These are phyloP conservation scores for Aleurites moluccanus DNA, from an alignment of 441 rosid species.

Conservation along the genomic window DNA sequence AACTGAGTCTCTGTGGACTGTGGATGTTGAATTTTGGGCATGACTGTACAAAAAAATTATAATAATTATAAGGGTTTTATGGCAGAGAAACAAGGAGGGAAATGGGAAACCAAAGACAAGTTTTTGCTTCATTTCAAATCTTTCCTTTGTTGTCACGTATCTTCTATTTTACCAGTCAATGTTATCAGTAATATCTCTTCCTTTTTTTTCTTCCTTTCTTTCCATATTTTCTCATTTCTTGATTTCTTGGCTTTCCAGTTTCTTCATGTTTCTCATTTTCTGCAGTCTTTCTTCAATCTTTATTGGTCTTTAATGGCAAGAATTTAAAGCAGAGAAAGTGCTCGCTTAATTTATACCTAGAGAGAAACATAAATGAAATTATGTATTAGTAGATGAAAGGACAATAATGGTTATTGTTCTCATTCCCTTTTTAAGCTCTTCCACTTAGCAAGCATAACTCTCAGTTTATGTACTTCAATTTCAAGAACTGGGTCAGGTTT, in stretches of 20 bases:
- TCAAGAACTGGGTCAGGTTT: conserved; percentile 26
- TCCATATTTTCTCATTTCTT: background rate
- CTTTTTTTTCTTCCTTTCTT: too few relatives aligned
- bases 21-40: background rate
- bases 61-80: background rate
- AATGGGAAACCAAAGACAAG: conserved; percentile 24
- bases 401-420: conserved; percentile 32
- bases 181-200: conserved; percentile 8
- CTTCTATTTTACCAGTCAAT: conserved; percentile 19
- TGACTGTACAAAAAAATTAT: background rate
- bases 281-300: conserved; percentile 12
- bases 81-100: conserved; percentile 18
- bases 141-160: conserved; percentile 19
- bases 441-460: background rate
- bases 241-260: background rate
- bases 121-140: conserved; percentile 36
- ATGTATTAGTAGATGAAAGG: conserved; percentile 37
- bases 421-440: conserved; percentile 7
- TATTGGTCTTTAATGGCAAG: conserved; percentile 33
- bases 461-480: background rate
- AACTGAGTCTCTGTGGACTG: background rate
- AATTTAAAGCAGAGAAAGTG: conserved; percentile 31
- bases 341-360: conserved; percentile 25
- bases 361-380: background rate
- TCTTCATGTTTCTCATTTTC: background rate